Percentiles rank a stretch among this genome's conserved stretches.
These are phyloP conservation scores for Cladosporium phlei DNA, from an alignment of 2,329 filamentous ascomycete species.

Conservation along the genomic window DNA sequence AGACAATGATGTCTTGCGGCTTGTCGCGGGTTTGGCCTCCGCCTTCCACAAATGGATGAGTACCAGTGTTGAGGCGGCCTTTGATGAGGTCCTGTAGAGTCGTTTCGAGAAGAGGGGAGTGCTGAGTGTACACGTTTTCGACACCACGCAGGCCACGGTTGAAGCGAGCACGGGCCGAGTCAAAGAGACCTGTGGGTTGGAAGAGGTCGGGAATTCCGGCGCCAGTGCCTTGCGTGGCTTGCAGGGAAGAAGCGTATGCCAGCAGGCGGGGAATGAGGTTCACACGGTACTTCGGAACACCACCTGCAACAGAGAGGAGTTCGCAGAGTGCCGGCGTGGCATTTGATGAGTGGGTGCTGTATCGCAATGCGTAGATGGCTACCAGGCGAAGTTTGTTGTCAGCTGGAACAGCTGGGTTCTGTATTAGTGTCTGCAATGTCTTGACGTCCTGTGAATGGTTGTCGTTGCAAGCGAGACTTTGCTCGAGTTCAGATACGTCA, in stretches of 20 bases:
- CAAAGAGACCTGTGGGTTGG: slow-evolving; percentile 85
- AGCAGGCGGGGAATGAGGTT: slow-evolving; percentile 78
- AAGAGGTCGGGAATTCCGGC: slow-evolving; percentile 87
- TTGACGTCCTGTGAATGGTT: slow-evolving; percentile 90
- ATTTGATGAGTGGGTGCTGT: slow-evolving; percentile 80
- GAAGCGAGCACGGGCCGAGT: slow-evolving; percentile 78
- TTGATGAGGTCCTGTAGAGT: slow-evolving; percentile 93
- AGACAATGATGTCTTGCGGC: slow-evolving; percentile 92
- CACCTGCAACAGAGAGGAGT: slow-evolving; percentile 77
- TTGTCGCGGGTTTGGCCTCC: slow-evolving; percentile 85
- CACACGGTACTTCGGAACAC: slow-evolving; percentile 68
- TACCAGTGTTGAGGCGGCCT: slow-evolving; percentile 75
- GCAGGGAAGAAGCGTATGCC: slow-evolving; percentile 79
- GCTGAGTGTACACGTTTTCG: slow-evolving; percentile 98
- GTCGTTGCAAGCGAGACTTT: slow-evolving; percentile 94
- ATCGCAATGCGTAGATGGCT: slow-evolving; percentile 89
- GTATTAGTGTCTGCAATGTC: slow-evolving; percentile 81
- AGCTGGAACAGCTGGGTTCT: slow-evolving; percentile 67
- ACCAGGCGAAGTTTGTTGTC: slow-evolving; percentile 86
- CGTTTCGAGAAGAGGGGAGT: slow-evolving; percentile 79
- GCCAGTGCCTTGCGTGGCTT: slow-evolving; percentile 59
- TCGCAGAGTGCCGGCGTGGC: slow-evolving; percentile 81
- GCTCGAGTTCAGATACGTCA: slow-evolving; percentile 96
- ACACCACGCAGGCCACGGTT: slow-evolving; percentile 88
- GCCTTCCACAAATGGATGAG: slow-evolving; percentile 91